Percentiles rank a stretch among this genome's conserved stretches.
Conservation (phyloP, 2,329 filamentous ascomycete species). For the Raffaelea ambrosiae region DNA sequence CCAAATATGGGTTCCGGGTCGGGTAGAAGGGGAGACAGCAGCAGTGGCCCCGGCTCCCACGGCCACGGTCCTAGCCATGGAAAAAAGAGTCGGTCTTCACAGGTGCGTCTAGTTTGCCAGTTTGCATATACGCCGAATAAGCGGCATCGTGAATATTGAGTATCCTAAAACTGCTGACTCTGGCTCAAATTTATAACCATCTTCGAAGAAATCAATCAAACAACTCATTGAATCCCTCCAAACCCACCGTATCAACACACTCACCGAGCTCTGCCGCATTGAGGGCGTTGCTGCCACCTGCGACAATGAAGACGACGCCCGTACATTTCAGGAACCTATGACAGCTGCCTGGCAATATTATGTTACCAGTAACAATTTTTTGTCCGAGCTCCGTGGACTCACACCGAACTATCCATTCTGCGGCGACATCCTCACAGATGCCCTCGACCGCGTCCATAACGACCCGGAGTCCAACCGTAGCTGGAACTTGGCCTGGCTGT, state of each 20-base stretch:
- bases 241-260: conserved; percentile 63
- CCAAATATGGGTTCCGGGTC: conserved; percentile 19
- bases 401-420: conserved; percentile 61
- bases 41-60: conserved; percentile 3
- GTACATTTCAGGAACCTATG: conserved; percentile 54
- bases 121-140: too few species aligned
- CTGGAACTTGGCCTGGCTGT: conserved; percentile 71
- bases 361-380: conserved; percentile 59
- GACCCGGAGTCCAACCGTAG: conserved; percentile 60
- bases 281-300: conserved; percentile 55
- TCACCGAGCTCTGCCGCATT: conserved; percentile 63
- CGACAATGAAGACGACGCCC: conserved; percentile 49
- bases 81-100: conserved; percentile 19
- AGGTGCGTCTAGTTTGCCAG: conserved; percentile 19
- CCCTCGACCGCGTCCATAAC: conserved; percentile 51
- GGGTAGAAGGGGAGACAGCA: conserved; percentile 9
- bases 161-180: too few species aligned
- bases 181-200: too few species aligned
- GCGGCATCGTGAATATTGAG: too few species aligned
- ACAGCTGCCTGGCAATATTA: conserved; percentile 65
- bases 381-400: conserved; percentile 60
- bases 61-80: not conserved
- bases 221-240: conserved; percentile 56
- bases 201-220: conserved; percentile 25
- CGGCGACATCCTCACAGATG: conserved; percentile 55